phyloP scores from a whole-genome alignment of 139 green algal genomes.

The Coccomyxa sp. region DNA sequence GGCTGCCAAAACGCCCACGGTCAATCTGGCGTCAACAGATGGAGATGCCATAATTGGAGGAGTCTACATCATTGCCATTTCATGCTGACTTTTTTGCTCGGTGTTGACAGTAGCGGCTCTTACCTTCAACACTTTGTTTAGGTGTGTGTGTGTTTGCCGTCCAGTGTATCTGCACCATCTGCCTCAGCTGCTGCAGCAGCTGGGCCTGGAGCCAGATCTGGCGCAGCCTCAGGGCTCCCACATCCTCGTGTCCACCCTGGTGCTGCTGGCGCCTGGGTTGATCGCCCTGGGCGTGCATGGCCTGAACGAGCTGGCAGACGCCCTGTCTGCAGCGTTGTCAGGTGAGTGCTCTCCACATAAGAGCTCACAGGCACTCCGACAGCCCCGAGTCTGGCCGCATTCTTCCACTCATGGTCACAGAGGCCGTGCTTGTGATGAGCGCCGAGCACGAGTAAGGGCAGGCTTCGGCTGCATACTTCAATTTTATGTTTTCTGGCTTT shows the following conservation, averaged over 20 bases:
- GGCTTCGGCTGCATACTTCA: too few species aligned
- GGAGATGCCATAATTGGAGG: too few species aligned
- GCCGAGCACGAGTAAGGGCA: too few species aligned
- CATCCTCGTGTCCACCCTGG: slow-evolving; percentile 26
- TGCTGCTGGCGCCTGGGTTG: slow-evolving; percentile 41
- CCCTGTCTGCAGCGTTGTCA: background rate
- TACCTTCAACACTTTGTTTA: too few species aligned
- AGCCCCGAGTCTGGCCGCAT: background rate
- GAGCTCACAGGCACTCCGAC: background rate
- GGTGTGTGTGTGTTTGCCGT: background rate
- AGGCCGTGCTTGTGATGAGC: background rate
- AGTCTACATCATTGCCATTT: too few species aligned
- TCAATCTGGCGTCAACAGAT: too few species aligned
- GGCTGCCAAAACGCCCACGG: too few species aligned
- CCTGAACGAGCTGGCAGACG: background rate
- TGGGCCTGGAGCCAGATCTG: background rate
- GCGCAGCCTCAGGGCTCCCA: slow-evolving; percentile 14
- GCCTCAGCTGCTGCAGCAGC: slow-evolving; percentile 20
- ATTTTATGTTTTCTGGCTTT: too few species aligned
- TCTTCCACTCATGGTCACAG: background rate
- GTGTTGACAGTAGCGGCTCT: too few species aligned
- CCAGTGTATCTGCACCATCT: slow-evolving; percentile 56
- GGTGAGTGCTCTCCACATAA: background rate
- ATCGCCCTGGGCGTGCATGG: slow-evolving; percentile 38
- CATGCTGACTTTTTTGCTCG: too few species aligned